Evolutionary conservation across 169 alveolate species (phyloP), one percentile per base, ranked within the genome.

Genomic region (Cryptosporidium sp.): DNA sequence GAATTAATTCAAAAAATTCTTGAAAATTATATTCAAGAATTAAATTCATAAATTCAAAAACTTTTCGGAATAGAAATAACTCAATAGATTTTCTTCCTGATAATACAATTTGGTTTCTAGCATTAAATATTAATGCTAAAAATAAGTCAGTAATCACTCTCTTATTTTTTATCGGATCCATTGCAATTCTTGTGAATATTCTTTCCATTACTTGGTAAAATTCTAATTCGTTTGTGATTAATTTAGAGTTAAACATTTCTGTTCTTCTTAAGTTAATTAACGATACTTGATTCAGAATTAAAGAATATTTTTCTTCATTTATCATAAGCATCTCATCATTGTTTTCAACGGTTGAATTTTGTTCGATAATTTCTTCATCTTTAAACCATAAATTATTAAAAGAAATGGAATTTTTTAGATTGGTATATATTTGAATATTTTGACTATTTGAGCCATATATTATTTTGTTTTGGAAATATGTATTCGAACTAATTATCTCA

Each of bases 321-420:
- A 73, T 26, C 72, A 70, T 56, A 52, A 73, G 52, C 7, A 60
- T 37, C 29, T 73, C 70, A 0, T 58, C 86, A 65, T 33, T 37
- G n/a, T 12, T 51, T 52, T 53, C 61, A 16, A 73, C 1, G 1
- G 0, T 31, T 31, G 48, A 18, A 8, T 35, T 21, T 18, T 35
- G 3, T 45, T 70, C 85, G 7, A 44, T 9, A 9, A 33, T 23
- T 16, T 53, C 71, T 4, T 73, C 71, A 14, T 69, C 44, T 33
- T 35, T 73, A 60, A 39, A 73, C 86, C 86, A 73, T 10, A 73
- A 60, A 56, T 73, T 73, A 60, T 73, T 73, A 5, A 35, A 33
- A 18, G n/a, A 73, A 73, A 73, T 73, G 14, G 86, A 73, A 14
- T 42, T 58, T 33, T 35, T 73, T 1, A 73, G 48, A 44, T 73